These are phyloP conservation scores for Paraphoma chrysanthemicola DNA, from an alignment of 2,329 filamentous ascomycete genomes.

Conservation along the genomic window DNA sequence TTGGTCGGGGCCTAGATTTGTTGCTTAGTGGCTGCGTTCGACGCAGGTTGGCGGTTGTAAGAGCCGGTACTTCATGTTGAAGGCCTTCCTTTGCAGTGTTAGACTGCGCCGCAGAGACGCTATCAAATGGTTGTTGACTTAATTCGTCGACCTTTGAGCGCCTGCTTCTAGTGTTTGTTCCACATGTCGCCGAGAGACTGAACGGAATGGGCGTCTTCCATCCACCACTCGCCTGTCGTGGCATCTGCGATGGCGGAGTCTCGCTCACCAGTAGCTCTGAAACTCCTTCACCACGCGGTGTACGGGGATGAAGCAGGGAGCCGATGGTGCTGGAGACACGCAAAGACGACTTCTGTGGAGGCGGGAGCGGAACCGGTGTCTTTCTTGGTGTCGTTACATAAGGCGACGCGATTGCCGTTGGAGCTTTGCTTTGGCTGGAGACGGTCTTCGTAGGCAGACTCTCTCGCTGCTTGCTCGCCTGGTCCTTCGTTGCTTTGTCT, in stretches of 20 bases:
- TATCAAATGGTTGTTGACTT: no score
- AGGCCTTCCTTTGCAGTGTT: conserved; percentile 1
- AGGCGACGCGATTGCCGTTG: neutral
- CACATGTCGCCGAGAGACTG: conserved; percentile 4
- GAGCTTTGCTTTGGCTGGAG: neutral
- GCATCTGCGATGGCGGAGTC: conserved; percentile 20
- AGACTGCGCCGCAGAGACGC: neutral
- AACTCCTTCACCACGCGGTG: neutral
- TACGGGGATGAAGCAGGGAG: neutral
- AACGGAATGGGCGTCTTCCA: conserved; percentile 19
- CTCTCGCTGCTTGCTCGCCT: conserved; percentile 10
- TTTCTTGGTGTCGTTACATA: conserved; percentile 6
- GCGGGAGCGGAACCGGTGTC: conserved; percentile 21
- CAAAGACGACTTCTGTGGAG: conserved; percentile 11
- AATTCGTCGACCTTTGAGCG: no score
- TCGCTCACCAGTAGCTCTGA: conserved; percentile 16
- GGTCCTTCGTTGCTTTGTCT: neutral
- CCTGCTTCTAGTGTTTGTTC: conserved; percentile 2
- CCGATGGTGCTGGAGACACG: neutral
- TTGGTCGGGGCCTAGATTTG: conserved; percentile 18
- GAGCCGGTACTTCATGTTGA: conserved; percentile 6
- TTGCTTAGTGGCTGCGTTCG: conserved; percentile 21
- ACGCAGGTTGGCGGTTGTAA: conserved; percentile 23
- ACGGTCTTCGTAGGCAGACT: neutral
- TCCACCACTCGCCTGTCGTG: neutral